Evolutionary conservation across 768 basidiomycete species (phyloP), one percentile per base, ranked within the genome.

Genomic region (Russula sp.): DNA sequence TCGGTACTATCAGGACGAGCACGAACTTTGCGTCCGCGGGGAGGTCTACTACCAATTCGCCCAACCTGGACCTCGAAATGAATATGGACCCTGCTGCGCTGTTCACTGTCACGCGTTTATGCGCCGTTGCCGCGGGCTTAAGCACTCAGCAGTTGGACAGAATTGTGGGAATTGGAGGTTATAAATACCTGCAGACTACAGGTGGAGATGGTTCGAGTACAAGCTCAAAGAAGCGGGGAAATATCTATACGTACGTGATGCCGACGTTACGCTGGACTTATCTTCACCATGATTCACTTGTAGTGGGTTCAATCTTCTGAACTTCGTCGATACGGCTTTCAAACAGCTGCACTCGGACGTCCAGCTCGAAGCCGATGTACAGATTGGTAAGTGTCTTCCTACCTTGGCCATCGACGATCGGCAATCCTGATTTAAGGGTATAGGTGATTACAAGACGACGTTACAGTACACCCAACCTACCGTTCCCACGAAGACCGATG

Each of bases 71-170:
- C 63, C 74, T 89, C 59, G 75, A 83, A 69, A 81, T 90, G 81
- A 88, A 89, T 71, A 80, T 85, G 66, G 84, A 89, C 67, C 87
- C 87, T 22, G 73, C 82, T 10, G 75, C 81, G n/a, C 76, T 91
- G 42, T 90, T 91, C 72, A 86, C 87, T 0, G 76, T 90, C 26
- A 86, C 87, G 36, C 82, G 87, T n/a, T 76, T 79, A 5, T 78
- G 90, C 13, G 87, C 87, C 4, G 79, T 85, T 14, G 79, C 85
- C 61, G 87, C 87, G 11, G 85, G 86, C 1, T 71, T 87, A 58
- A 76, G 82, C 63, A 81, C 82, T 1, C 76, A 78, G 6, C 86
- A 86, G 30, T 74, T 90, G 67, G 89, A 91, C 65, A 81, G 78
- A 10, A 84, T 91, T 61, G 84, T 90, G 10, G 62, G 75, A 26